Evolutionary conservation across 2,329 filamentous ascomycete species (phyloP).

Genomic region (Fonsecaea monophora): DNA sequence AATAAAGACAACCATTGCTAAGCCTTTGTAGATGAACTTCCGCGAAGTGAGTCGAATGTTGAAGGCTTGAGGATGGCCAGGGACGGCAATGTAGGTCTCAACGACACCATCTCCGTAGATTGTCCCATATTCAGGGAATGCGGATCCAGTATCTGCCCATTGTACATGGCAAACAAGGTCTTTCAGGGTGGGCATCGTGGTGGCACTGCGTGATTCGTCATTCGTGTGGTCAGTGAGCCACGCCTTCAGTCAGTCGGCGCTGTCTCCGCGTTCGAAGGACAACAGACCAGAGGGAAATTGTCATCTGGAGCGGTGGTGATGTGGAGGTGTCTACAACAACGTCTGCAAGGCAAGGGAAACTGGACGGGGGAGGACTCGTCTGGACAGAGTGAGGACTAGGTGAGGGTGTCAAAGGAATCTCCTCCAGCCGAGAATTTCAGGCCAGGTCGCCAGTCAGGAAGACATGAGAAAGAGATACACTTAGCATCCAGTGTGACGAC

Average conservation of each 20-base stretch:
- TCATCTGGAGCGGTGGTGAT: neutral
- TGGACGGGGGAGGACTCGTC: neutral
- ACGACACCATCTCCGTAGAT: constrained; percentile 60
- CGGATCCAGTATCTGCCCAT: constrained; percentile 51
- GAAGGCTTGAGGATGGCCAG: constrained; percentile 52
- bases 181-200: constrained; percentile 60
- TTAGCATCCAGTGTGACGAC: neutral
- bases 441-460: neutral
- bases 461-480: constrained; percentile 2
- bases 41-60: constrained; percentile 57
- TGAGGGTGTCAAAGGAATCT: neutral
- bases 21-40: constrained; percentile 60
- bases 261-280: neutral
- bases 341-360: neutral
- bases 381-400: neutral
- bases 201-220: neutral
- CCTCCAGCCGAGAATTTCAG: neutral
- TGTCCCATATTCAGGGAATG: constrained; percentile 58
- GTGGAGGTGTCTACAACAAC: neutral
- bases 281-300: neutral
- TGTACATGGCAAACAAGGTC: constrained; percentile 61
- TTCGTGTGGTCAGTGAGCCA: neutral
- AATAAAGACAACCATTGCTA: constrained; percentile 63
- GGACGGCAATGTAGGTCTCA: constrained; percentile 60
- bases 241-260: neutral